Evolutionary conservation across 2,329 filamentous ascomycete genomes (phyloP), one percentile per base, ranked within the genome.

Genomic region (Teratosphaeria viscida): DNA sequence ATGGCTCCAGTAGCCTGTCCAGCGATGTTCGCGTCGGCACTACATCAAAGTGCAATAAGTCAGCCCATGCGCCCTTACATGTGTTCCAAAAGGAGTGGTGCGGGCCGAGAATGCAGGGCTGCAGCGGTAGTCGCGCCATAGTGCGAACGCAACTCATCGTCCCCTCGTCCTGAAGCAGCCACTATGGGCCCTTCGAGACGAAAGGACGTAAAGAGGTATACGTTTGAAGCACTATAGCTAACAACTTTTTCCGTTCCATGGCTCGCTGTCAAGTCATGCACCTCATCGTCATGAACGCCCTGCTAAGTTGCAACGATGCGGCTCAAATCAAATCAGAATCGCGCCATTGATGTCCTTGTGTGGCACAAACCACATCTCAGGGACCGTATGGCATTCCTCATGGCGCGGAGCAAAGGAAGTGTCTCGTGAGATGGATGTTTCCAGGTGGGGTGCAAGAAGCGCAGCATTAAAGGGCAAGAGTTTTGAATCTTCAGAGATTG

Each of bases 1-100:
- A 99, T 97, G 74, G 94, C 94, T 59, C 94, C 94, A 0, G 94
- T 99, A 37, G 94, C 92, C 76, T 96, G 83, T 59, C 90, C 85
- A 52, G 82, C 84, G 66, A 97, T 96, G 32, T 85, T 89, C 12
- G 94, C 92, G 74, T 99, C 94, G 76, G 90, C 89, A 61, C 91
- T 95, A 68, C 59, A 59, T 55, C 56, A 56, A 37, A 19, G 57
- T 29, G 27, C 14, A 11, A 12, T 12, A 43, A 54, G 64, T 68
- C 53, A 67, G 65, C 61, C 56, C 29, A 23, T 34, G 19, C 16
- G 16, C 6, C 52, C 47, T 35, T 11, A n/a, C 14, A 29, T 23
- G 47, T 29, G 19, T 32, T 52, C 10, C 39, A 11, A 23, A 8
- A 27, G 57, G 23, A 16, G 19, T 57, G 8, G n/a, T n/a, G 55